Evolutionary conservation across 495 filamentous ascomycete species (phyloP).

Genomic region (Hypoxylon fuscum): DNA sequence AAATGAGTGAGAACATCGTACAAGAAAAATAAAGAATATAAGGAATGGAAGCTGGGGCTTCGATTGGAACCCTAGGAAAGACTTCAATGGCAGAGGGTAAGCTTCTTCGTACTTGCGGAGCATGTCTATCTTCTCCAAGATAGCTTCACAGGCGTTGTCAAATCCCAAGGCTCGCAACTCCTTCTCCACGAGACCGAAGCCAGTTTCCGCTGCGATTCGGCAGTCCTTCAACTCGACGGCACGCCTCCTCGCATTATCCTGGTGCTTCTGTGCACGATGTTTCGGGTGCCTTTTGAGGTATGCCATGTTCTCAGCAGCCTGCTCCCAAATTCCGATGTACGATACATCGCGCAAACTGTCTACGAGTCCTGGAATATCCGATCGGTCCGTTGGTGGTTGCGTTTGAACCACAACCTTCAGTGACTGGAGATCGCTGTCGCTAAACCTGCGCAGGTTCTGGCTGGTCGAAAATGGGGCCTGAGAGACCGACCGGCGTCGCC

Average conservation of each 20-base stretch:
- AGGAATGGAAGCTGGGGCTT: background rate
- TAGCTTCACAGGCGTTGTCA: background rate
- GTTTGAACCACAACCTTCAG: background rate
- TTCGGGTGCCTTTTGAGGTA: slow-evolving; percentile 9
- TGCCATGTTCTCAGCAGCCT: slow-evolving; percentile 24
- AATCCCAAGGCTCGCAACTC: slow-evolving; percentile 10
- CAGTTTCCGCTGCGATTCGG: background rate
- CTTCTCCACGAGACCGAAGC: slow-evolving; percentile 1
- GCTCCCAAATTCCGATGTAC: slow-evolving; percentile 25
- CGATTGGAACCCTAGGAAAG: background rate
- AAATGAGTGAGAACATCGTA: background rate
- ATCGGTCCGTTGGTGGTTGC: background rate
- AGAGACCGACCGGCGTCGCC: background rate
- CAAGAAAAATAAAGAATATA: background rate
- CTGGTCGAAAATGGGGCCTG: background rate
- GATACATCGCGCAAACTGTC: slow-evolving; percentile 8
- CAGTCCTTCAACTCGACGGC: slow-evolving; percentile 15
- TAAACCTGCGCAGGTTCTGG: slow-evolving; percentile 7
- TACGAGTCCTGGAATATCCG: slow-evolving; percentile 1
- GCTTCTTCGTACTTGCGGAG: slow-evolving; percentile 28
- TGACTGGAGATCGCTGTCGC: background rate
- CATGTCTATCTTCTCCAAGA: slow-evolving; percentile 12
- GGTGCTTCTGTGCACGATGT: slow-evolving; percentile 8
- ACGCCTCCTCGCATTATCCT: slow-evolving; percentile 1
- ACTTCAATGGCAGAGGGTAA: slow-evolving; percentile 14